A percentile compares a stretch with the other conserved stretches of the same genome.
phyloP scores from a whole-genome alignment of 2,329 filamentous ascomycete genomes.

The Metarhizium album region DNA sequence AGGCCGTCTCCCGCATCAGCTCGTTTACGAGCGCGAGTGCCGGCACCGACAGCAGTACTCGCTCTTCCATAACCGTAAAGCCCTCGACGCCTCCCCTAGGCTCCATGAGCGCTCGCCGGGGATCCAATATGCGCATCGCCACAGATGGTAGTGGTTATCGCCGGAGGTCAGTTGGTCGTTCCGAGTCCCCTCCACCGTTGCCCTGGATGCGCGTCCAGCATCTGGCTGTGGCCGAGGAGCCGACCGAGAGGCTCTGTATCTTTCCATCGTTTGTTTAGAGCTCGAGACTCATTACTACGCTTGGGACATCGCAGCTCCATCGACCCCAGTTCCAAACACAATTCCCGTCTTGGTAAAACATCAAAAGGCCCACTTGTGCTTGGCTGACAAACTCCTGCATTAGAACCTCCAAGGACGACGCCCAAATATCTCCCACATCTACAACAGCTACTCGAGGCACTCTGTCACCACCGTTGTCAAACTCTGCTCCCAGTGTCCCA shows the following conservation, averaged over 20 bases:
- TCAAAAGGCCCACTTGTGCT: background rate
- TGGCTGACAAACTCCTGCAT: conserved; percentile 2
- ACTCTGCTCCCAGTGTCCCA: conserved; percentile 26
- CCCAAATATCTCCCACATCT: conserved; percentile 40
- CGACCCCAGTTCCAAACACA: background rate
- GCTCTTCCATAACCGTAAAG: conserved; percentile 55
- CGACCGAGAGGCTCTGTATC: too few relatives aligned
- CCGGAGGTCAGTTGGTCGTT: conserved; percentile 23
- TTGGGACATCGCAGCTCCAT: too few relatives aligned
- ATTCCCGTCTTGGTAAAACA: background rate
- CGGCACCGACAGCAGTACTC: conserved; percentile 57
- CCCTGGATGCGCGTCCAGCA: conserved; percentile 10
- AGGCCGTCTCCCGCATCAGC: conserved; percentile 49
- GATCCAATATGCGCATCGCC: conserved; percentile 19
- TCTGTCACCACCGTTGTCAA: conserved; percentile 33
- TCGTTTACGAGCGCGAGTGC: conserved; percentile 30
- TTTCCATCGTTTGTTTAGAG: too few relatives aligned
- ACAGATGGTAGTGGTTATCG: conserved; percentile 33
- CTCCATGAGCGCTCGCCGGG: conserved; percentile 15
- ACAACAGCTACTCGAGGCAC: conserved; percentile 31
- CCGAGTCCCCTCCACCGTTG: background rate
- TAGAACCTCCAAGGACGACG: conserved; percentile 23
- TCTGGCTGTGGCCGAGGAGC: too few relatives aligned
- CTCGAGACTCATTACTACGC: too few relatives aligned
- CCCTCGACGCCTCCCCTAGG: conserved; percentile 26